These are phyloP conservation scores for Trichophyton simii DNA, from an alignment of 2,329 filamentous ascomycete species.

Conservation along the genomic window DNA sequence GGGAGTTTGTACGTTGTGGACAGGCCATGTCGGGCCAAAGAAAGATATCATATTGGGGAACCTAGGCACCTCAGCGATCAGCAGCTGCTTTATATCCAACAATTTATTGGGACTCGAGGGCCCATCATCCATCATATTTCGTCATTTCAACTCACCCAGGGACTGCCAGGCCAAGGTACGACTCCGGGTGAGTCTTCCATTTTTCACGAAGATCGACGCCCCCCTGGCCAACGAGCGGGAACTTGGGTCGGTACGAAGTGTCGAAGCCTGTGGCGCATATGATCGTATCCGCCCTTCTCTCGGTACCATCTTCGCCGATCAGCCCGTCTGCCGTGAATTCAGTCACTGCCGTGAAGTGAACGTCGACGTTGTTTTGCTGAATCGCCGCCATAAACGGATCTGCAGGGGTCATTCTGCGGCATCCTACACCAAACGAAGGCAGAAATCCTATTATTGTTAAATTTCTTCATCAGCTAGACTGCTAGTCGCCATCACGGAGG, in stretches of 20 bases:
- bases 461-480: too few relatives aligned
- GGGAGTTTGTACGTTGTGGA: slow-evolving; percentile 30
- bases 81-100: not conserved
- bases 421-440: slow-evolving; percentile 26
- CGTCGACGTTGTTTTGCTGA: slow-evolving; percentile 26
- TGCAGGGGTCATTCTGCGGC: slow-evolving; percentile 39
- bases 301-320: slow-evolving; percentile 13
- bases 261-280: slow-evolving; percentile 27
- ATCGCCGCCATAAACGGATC: slow-evolving; percentile 41
- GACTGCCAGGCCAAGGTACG: slow-evolving; percentile 17
- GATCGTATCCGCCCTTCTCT: slow-evolving; percentile 19
- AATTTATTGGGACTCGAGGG: too few relatives aligned
- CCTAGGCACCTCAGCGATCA: slow-evolving; percentile 7
- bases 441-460: slow-evolving; percentile 8
- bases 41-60: slow-evolving; percentile 27
- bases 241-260: slow-evolving; percentile 19
- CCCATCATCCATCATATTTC: too few relatives aligned
- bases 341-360: slow-evolving; percentile 23
- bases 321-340: slow-evolving; percentile 23
- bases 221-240: slow-evolving; percentile 17
- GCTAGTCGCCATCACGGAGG: not conserved
- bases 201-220: slow-evolving; percentile 16
- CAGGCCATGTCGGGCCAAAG: slow-evolving; percentile 27
- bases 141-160: slow-evolving; percentile 14
- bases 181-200: slow-evolving; percentile 7